These are phyloP conservation scores for Diplodia sapinea DNA, from an alignment of 2,329 filamentous ascomycete species.

Conservation along the genomic window DNA sequence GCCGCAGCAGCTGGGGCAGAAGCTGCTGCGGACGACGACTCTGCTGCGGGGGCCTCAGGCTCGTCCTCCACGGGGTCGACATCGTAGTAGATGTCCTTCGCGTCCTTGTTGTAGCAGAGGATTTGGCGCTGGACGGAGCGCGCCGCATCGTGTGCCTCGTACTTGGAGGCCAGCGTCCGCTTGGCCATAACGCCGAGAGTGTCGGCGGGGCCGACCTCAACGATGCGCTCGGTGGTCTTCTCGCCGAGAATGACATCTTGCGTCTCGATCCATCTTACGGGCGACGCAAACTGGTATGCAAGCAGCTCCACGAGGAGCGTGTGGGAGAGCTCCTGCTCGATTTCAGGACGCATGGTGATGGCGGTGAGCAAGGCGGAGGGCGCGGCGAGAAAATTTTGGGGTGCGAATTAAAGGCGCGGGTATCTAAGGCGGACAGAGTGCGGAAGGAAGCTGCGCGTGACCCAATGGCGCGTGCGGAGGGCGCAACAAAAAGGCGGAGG, in stretches of 20 bases:
- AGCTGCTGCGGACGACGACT: constrained; percentile 53
- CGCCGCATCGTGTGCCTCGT: constrained; percentile 97
- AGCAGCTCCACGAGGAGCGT: constrained; percentile 98
- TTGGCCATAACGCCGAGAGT: constrained; percentile 98
- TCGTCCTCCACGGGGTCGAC: constrained; percentile 95
- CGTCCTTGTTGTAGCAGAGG: constrained; percentile 98
- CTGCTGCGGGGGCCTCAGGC: constrained; percentile 60
- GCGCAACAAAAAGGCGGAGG: constrained; percentile 34
- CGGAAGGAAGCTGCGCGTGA: constrained; percentile 22
- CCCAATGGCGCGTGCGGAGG: constrained; percentile 25
- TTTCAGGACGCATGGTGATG: constrained; percentile 83
- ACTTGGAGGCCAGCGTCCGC: constrained; percentile 93
- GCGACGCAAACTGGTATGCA: constrained; percentile 98
- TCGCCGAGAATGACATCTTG: constrained; percentile 99
- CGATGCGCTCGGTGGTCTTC: constrained; percentile 94
- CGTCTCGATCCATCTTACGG: constrained; percentile 99
- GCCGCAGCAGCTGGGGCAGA: constrained; percentile 61
- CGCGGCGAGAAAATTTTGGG: constrained; percentile 22
- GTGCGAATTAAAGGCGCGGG: constrained; percentile 30
- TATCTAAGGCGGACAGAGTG: constrained; percentile 22
- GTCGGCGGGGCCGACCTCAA: constrained; percentile 95
- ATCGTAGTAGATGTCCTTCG: constrained; percentile 99
- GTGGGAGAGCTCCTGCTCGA: constrained; percentile 98
- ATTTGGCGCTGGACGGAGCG: constrained; percentile 97
- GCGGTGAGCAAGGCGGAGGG: constrained; percentile 25